Evolutionary conservation across 306 rosid species (phyloP).

Genomic region (Quercus ilex): DNA sequence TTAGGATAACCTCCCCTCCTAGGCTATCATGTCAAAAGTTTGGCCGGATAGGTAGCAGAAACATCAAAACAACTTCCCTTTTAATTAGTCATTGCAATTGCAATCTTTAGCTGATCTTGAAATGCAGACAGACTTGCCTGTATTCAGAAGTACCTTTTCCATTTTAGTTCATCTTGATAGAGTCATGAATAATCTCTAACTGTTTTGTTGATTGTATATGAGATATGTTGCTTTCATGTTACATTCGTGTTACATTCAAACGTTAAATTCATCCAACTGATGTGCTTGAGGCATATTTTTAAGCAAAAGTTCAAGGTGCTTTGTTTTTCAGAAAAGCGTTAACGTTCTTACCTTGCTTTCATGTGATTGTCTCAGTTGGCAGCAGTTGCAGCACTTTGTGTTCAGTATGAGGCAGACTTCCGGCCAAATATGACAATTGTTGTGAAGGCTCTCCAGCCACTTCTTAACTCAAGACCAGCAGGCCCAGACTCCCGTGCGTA

Average conservation of each 20-base stretch:
- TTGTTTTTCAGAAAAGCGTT: not conserved
- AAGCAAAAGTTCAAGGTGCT: not conserved
- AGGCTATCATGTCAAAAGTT: not conserved
- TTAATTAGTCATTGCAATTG: not conserved
- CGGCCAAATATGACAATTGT: constrained; percentile 98
- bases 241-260: not conserved
- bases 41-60: not conserved
- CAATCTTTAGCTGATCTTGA: not conserved
- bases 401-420: constrained; percentile 97
- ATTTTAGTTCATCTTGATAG: not conserved
- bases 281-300: not conserved
- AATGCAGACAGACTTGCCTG: not conserved
- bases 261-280: not conserved
- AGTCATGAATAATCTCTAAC: not conserved
- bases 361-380: constrained; percentile 64
- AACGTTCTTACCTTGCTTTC: constrained; percentile 12
- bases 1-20: not conserved
- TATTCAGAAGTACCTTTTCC: too few relatives aligned
- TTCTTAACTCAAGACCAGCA: constrained; percentile 77
- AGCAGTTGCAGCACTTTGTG: constrained; percentile 98
- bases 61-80: not conserved
- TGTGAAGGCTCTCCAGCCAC: constrained; percentile 96
- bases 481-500: constrained; percentile 62
- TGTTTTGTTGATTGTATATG: not conserved
- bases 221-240: not conserved